Conservation (phyloP, 495 filamentous ascomycete species). For the Thozetella sp. region DNA sequence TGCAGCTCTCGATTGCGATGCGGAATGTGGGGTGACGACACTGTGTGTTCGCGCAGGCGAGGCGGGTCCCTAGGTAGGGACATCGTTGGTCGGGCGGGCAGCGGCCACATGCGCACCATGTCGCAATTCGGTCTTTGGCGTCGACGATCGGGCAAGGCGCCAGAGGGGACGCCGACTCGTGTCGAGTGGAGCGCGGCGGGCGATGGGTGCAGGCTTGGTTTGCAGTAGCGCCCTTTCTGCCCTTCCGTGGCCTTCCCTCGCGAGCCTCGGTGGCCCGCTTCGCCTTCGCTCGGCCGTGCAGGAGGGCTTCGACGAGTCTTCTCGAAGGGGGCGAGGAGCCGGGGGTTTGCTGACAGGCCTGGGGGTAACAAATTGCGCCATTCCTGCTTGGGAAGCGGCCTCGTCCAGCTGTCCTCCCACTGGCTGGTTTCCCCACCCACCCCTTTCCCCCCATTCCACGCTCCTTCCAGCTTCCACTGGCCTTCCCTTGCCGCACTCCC, state of each 20-base stretch:
- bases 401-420: conserved; percentile 11
- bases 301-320: conserved; percentile 29
- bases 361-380: conserved; percentile 23
- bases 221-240: conserved; percentile 24
- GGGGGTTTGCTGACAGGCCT: conserved; percentile 13
- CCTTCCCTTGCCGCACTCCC: conserved; percentile 5
- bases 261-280: background rate
- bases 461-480: background rate
- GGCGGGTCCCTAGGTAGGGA: too few relatives aligned
- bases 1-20: background rate
- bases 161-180: background rate
- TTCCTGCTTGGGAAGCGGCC: conserved; percentile 22
- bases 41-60: too few relatives aligned
- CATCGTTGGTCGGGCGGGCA: background rate
- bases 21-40: background rate
- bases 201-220: too few relatives aligned
- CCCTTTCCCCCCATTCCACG: conserved; percentile 4
- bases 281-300: conserved; percentile 1
- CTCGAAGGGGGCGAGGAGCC: conserved; percentile 33
- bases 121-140: background rate
- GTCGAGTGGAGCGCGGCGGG: conserved; percentile 11
- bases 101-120: background rate
- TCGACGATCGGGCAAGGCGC: background rate
- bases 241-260: too few relatives aligned
- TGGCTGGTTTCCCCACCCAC: conserved; percentile 13